Base-by-base conservation (phyloP, 2,329 filamentous ascomycete species). In the Neopestalotiopsis sp. region DNA sequence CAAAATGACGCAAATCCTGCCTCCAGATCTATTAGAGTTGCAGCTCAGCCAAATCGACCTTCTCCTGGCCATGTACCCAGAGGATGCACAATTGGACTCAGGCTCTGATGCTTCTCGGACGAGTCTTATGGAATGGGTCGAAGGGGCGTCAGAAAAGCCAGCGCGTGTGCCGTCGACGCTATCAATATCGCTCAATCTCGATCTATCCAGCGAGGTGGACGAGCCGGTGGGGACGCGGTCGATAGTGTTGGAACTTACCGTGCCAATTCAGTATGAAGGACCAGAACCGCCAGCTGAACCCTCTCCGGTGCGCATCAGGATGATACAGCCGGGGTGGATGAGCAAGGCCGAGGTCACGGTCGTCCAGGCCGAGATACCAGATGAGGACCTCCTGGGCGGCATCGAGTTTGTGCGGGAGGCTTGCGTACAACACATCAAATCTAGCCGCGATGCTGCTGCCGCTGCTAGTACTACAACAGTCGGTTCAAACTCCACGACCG, bases 291-390 rank as follows among this genome's bases (percentile, higher is more conserved):
- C 52, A 12, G 58, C 14, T 1, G 83, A 86, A 14, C 75, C 84
- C 1, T 84, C 85, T 1, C 74, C 77, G 4, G 75, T 82, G 2
- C 78, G 74, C n/a, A 77, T 83, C 9, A 80, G 82, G 4, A 73
- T 87, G 10, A 83, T 83, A 6, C 85, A 88, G 59, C 85, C 86
- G 1, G 73, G 77, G 0, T 88, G 86, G 86, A 81, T 88, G 77
- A 86, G 80, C 68, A 86, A 83, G 72, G 83, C 84, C 6, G 82
- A 86, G 28, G 74, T 83, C 0, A 75, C 81, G 0, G 71, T 69
- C 4, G 69, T 88, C 4, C 78, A 79, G 3, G 66, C 78, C 0
- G 76, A 77, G 5, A 81, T 87, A 34, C 82, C 85, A 0, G 77
- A 80, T 9, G 77, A 77, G 10, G 86, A 88, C 71, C 75, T 85